A percentile compares a stretch with the other conserved stretches of the same genome.
Conservation (phyloP, 2,329 filamentous ascomycete species). For the Phialophora expanda region DNA sequence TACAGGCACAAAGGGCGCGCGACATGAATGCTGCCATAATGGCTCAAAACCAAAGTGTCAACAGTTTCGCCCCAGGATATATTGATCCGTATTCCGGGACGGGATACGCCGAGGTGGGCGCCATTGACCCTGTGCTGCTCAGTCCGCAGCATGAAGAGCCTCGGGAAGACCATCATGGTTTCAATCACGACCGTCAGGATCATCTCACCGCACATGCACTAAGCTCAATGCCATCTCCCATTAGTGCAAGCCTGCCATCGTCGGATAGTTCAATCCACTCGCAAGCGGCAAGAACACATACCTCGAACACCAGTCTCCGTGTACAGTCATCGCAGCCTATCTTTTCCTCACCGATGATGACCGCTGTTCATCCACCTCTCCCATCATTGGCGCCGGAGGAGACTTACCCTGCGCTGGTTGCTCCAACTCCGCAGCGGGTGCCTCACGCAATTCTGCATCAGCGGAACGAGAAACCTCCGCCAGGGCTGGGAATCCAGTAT, state of each 20-base stretch:
- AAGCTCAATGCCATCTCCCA: constrained; percentile 45
- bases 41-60: constrained; percentile 41
- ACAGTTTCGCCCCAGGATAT: constrained; percentile 47
- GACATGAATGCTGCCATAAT: constrained; percentile 44
- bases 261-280: constrained; percentile 40
- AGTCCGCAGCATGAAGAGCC: constrained; percentile 10
- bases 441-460: constrained; percentile 36
- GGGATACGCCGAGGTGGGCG: constrained; percentile 1
- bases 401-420: constrained; percentile 31
- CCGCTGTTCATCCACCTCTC: constrained; percentile 42
- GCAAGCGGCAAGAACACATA: constrained; percentile 23
- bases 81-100: constrained; percentile 42
- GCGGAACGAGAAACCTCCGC: constrained; percentile 6
- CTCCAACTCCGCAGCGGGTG: constrained; percentile 33
- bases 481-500: constrained; percentile 33
- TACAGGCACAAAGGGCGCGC: constrained; percentile 42
- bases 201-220: constrained; percentile 25
- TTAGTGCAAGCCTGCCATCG: constrained; percentile 40
- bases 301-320: constrained; percentile 27
- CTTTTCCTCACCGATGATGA: constrained; percentile 48
- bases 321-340: constrained; percentile 43
- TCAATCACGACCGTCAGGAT: constrained; percentile 42
- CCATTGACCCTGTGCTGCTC: constrained; percentile 26
- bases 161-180: constrained; percentile 40
- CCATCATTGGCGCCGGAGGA: constrained; percentile 42